Conservation (phyloP, 1,284 basidiomycete genomes). For the Irpex sp. region DNA sequence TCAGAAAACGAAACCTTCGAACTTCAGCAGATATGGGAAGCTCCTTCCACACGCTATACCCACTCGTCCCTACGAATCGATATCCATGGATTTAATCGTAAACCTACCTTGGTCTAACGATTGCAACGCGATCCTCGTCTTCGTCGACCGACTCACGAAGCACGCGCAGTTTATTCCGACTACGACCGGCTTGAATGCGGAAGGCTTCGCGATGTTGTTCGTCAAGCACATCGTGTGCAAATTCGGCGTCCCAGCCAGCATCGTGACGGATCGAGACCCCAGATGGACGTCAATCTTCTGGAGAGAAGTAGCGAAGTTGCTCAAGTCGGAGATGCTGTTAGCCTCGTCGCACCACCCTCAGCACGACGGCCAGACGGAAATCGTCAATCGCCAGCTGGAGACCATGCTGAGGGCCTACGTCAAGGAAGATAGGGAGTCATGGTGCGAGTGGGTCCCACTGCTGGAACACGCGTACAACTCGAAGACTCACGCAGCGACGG, state of each 20-base stretch:
- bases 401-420: background rate
- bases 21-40: background rate
- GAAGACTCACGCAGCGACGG: background rate
- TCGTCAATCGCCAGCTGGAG: constrained; percentile 13
- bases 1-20: background rate
- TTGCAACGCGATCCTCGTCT: background rate
- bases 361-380: constrained; percentile 17
- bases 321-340: constrained; percentile 17
- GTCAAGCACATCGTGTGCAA: constrained; percentile 13
- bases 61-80: background rate
- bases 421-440: background rate
- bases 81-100: no score
- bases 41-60: background rate
- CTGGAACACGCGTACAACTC: background rate
- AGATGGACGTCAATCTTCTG: constrained; percentile 24
- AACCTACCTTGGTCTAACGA: background rate
- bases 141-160: constrained; percentile 21
- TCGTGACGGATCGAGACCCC: constrained; percentile 23
- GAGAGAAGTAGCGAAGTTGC: constrained; percentile 14
- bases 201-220: constrained; percentile 17
- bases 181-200: constrained; percentile 3
- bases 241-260: constrained; percentile 19
- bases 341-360: constrained; percentile 23
- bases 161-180: constrained; percentile 29
- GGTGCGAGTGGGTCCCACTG: background rate